A percentile compares a stretch with the other conserved stretches of the same genome.
Evolutionary conservation across 2,329 filamentous ascomycete species (phyloP).

Genomic region (Pseudopithomyces chartarum): DNA sequence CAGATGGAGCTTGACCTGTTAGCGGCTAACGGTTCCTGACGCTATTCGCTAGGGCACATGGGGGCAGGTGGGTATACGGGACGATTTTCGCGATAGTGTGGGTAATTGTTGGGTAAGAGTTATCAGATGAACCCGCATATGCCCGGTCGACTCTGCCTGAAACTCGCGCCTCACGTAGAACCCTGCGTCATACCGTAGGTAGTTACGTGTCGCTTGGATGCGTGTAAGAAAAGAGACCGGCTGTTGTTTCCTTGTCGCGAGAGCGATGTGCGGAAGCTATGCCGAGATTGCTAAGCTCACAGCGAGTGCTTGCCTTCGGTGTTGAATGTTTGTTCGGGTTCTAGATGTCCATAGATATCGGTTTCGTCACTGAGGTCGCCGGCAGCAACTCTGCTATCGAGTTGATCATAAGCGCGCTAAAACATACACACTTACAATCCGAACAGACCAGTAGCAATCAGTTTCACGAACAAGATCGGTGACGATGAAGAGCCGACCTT

Average conservation of each 20-base stretch:
- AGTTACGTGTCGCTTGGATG: neutral
- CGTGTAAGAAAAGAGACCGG: neutral
- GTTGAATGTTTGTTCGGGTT: neutral
- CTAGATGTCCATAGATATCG: no score
- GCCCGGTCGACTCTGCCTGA: neutral
- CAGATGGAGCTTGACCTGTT: constrained; percentile 8
- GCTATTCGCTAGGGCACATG: neutral
- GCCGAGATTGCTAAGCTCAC: neutral
- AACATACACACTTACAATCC: neutral
- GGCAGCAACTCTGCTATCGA: neutral
- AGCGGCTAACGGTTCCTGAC: neutral
- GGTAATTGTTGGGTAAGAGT: constrained; percentile 9
- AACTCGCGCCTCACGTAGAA: neutral
- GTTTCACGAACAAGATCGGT: neutral
- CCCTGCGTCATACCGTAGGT: neutral
- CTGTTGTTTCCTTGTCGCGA: neutral
- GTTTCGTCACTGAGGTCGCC: no score
- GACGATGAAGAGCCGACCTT: neutral
- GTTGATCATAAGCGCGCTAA: no score
- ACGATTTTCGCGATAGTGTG: neutral
- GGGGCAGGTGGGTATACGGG: neutral
- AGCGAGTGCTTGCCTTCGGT: neutral
- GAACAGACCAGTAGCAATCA: neutral
- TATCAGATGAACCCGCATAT: neutral
- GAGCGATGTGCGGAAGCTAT: neutral